Evolutionary conservation across 108 stramenopile genomes (phyloP).

Genomic region (Nitzschia sp.): DNA sequence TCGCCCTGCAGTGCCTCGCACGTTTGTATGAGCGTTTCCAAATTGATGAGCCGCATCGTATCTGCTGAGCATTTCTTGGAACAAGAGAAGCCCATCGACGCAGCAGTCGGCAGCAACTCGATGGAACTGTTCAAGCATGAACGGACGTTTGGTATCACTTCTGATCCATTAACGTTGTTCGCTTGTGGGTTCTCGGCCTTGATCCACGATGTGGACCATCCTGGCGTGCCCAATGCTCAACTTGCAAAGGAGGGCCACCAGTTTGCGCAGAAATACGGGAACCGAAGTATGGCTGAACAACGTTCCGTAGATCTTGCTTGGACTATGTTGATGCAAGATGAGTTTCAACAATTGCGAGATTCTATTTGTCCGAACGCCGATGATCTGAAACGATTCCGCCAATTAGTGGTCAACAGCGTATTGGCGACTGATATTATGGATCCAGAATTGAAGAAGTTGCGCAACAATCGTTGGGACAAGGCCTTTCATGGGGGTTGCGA

Average conservation of each 20-base stretch:
- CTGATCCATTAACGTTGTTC: not conserved
- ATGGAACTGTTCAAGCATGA: constrained; percentile 1
- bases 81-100: not conserved
- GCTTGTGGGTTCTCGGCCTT: not conserved
- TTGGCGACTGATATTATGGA: constrained; percentile 18
- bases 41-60: not conserved
- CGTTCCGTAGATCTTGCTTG: constrained; percentile 41
- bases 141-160: not conserved
- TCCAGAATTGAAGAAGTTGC: not conserved
- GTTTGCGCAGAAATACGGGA: constrained; percentile 39
- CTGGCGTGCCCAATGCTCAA: constrained; percentile 45
- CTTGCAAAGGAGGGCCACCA: constrained; percentile 43
- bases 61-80: not conserved
- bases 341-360: constrained; percentile 13
- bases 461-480: constrained; percentile 16
- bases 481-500: not conserved
- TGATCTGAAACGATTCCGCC: constrained; percentile 3
- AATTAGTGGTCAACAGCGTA: constrained; percentile 8
- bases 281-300: constrained; percentile 43
- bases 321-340: constrained; percentile 33
- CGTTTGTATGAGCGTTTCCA: not conserved
- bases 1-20: not conserved
- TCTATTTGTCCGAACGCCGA: not conserved
- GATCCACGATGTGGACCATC: constrained; percentile 8
- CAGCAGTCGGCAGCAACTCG: constrained; percentile 16